A percentile compares a stretch with the other conserved stretches of the same genome.
Conservation (phyloP, 129 eudicot species). For the Calendula officinalis region DNA sequence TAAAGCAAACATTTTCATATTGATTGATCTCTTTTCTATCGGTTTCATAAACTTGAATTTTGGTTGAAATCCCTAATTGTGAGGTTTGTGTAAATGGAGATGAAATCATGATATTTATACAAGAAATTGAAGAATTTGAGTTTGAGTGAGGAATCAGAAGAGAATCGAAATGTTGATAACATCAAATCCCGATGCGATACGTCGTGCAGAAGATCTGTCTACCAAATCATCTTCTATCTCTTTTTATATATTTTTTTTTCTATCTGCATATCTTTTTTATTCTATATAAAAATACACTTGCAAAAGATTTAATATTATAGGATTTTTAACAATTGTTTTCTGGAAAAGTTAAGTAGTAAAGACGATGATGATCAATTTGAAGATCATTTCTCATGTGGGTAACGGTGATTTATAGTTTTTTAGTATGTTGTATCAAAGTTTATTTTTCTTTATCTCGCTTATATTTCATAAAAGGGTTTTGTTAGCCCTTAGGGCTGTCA, state of each 20-base stretch:
- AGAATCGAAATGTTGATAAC: slow-evolving; percentile 38
- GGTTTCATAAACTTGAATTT: slow-evolving; percentile 4
- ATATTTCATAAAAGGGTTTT: too few species aligned
- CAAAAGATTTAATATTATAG: too few species aligned
- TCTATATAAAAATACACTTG: too few species aligned
- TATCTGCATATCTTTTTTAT: too few species aligned
- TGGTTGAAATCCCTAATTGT: background rate
- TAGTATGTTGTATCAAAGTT: too few species aligned
- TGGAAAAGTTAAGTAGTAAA: too few species aligned
- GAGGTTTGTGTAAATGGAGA: slow-evolving; percentile 10
- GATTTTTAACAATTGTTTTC: too few species aligned
- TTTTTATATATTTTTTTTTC: background rate
- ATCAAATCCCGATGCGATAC: slow-evolving; percentile 42
- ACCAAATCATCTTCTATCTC: slow-evolving; percentile 19
- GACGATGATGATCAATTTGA: too few species aligned
- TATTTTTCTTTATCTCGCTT: too few species aligned
- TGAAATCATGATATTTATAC: slow-evolving; percentile 9
- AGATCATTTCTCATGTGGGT: too few species aligned
- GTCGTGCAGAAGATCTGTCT: slow-evolving; percentile 38
- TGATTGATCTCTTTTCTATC: background rate
- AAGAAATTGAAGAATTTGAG: background rate
- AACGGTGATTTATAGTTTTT: too few species aligned
- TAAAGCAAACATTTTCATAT: slow-evolving; percentile 32
- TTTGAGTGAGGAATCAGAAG: slow-evolving; percentile 10
- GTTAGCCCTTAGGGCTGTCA: too few species aligned